A percentile compares a stretch with the other conserved stretches of the same genome.
Evolutionary conservation across 306 rosid species (phyloP).

Genomic region (Citrullus mucosospermus): DNA sequence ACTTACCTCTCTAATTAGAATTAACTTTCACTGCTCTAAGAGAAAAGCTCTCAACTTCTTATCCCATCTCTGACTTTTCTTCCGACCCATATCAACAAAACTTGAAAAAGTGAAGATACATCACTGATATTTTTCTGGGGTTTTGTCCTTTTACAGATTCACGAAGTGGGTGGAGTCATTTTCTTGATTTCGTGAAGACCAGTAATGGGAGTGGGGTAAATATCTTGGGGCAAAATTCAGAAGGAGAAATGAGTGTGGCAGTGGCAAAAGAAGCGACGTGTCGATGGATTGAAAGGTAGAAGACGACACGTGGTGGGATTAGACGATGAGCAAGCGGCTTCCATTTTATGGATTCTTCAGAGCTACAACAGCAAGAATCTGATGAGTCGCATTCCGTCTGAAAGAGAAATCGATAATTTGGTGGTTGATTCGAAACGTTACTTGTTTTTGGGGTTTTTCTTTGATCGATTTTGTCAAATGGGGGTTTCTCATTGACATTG

Average conservation of each 20-base stretch:
- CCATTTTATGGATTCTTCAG: neutral
- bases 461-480: neutral
- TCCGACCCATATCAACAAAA: neutral
- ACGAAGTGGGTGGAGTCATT: neutral
- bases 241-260: neutral
- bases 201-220: neutral
- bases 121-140: neutral
- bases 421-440: neutral
- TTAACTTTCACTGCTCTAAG: neutral
- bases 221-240: neutral
- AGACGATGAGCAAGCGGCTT: neutral
- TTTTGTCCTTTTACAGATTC: neutral
- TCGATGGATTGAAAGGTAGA: neutral
- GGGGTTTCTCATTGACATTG: neutral
- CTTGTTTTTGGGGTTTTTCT: neutral
- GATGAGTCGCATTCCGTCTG: neutral
- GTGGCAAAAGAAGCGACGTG: neutral
- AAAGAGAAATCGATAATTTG: neutral
- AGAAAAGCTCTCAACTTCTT: neutral
- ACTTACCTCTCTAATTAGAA: neutral
- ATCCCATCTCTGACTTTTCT: neutral
- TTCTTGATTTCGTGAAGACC: neutral
- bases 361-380: neutral
- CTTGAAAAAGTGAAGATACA: neutral
- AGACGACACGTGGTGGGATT: conserved; percentile 7